Evolutionary conservation across 2,329 filamentous ascomycete species (phyloP), one percentile per base, ranked within the genome.

Genomic region (Colletotrichum viniferum): DNA sequence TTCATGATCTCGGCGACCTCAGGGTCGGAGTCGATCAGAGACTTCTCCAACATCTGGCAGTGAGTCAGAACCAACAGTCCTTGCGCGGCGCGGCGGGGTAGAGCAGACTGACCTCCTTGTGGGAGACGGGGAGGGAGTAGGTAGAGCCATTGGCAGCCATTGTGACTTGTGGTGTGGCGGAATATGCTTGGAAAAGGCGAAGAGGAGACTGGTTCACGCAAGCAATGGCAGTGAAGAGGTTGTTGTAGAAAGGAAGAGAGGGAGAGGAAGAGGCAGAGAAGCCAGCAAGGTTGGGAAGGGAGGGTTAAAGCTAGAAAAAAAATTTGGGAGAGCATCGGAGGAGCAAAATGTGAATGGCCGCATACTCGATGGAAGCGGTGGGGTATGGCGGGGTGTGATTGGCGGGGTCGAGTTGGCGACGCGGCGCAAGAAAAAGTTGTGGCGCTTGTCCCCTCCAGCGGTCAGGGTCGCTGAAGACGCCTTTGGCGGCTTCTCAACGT

Each of bases 1-100:
- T 95, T 94, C 96, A 99, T 98, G 87, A 99, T 98, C 88, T 94
- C 90, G 79, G 96, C 96, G 83, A 99, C 95, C 91, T 98, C 96
- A 73, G 95, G 94, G 86, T 99, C 97, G 73, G 94, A 93, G 81
- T 98, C 95, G 82, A 96, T 88, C 82, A 99, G 92, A 85, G 95
- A 94, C 90, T 95, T 97, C 92, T 98, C 95, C 89, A 99, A 95
- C 92, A 98, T 93, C 96, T 98, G 73, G 55, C 77, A 34, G 64
- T 79, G 77, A 80, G 81, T 83, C 78, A 84, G 79, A 73, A 75
- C 86, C 81, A 86, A 36, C 12, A 38, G 43, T 28, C 26, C 81
- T 80, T 63, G 18, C 52, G 30, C 26, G 74, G 72, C 73, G 77
- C 38, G 69, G 64, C 55, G 76, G 32, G 62, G 71, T 32, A 63